These are phyloP conservation scores for Xanthoparmelia taractica DNA, from an alignment of 495 filamentous ascomycete genomes.

Conservation along the genomic window DNA sequence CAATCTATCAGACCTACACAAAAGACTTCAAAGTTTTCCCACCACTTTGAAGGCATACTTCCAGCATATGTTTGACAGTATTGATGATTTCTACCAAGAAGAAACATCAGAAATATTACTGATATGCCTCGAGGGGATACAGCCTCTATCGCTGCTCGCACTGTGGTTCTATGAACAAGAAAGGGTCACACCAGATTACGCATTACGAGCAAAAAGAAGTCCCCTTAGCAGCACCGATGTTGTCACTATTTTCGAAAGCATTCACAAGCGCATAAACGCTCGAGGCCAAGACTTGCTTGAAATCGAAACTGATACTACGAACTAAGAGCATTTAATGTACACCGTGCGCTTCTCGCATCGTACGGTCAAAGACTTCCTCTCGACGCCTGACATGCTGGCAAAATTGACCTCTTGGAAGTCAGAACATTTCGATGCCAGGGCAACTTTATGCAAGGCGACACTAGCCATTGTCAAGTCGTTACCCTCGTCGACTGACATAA, in stretches of 20 bases:
- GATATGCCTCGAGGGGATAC: background rate
- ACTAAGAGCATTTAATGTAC: background rate
- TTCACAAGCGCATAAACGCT: constrained; percentile 8
- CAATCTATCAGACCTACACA: constrained; percentile 21
- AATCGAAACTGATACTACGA: background rate
- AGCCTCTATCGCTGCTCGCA: constrained; percentile 4
- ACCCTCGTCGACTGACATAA: background rate
- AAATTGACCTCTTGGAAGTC: background rate
- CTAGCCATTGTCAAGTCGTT: constrained; percentile 5
- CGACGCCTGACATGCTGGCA: background rate
- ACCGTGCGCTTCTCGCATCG: constrained; percentile 1
- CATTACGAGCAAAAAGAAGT: background rate
- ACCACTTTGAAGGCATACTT: constrained; percentile 28
- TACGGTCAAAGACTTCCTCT: constrained; percentile 9
- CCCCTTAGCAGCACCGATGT: background rate
- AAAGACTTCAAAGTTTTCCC: constrained; percentile 27
- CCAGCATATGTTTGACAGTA: constrained; percentile 25
- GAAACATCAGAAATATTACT: constrained; percentile 11
- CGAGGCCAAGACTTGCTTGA: constrained; percentile 11
- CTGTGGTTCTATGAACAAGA: constrained; percentile 9
- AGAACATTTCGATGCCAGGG: background rate
- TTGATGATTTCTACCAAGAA: constrained; percentile 10
- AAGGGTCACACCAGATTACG: background rate
- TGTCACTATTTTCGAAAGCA: background rate
- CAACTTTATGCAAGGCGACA: background rate